Evolutionary conservation across 2,329 filamentous ascomycete genomes (phyloP).

Genomic region (Graphium sp.): DNA sequence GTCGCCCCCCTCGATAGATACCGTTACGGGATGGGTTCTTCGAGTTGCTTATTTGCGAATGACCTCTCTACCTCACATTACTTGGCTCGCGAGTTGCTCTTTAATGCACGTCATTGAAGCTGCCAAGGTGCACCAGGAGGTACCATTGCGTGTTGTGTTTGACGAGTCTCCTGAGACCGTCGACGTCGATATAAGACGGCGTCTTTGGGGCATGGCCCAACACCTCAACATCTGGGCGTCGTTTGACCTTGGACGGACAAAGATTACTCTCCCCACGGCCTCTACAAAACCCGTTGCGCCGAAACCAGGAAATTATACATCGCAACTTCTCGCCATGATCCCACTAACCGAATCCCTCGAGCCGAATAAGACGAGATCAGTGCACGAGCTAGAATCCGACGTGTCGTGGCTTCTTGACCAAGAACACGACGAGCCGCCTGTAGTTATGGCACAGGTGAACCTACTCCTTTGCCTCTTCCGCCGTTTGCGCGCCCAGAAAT

Average conservation of each 20-base stretch:
- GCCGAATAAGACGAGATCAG: conserved; percentile 24
- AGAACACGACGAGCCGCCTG: conserved; percentile 19
- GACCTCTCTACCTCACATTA: conserved; percentile 31
- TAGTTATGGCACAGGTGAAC: conserved; percentile 33
- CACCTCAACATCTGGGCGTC: conserved; percentile 43
- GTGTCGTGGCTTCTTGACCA: conserved; percentile 22
- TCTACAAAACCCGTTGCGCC: conserved; percentile 20
- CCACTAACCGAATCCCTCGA: conserved; percentile 35
- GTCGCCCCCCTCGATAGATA: conserved; percentile 15
- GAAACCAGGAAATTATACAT: conserved; percentile 21
- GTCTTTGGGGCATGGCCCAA: conserved; percentile 31
- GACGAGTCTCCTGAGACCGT: conserved; percentile 9
- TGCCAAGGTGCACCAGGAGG: conserved; percentile 25
- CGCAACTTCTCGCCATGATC: conserved; percentile 32
- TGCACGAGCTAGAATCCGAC: conserved; percentile 22
- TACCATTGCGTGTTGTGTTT: conserved; percentile 8
- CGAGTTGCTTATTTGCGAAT: conserved; percentile 34
- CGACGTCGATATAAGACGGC: conserved; percentile 19
- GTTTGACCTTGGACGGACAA: conserved; percentile 37
- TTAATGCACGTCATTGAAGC: conserved; percentile 42
- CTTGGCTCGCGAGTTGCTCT: conserved; percentile 39
- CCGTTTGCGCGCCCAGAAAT: conserved; percentile 30
- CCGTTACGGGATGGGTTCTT: conserved; percentile 33
- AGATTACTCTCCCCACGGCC: conserved; percentile 28
- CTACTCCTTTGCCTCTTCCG: conserved; percentile 37